Evolutionary conservation across 1,284 basidiomycete genomes (phyloP).

Genomic region (Cryptococcus sp.): DNA sequence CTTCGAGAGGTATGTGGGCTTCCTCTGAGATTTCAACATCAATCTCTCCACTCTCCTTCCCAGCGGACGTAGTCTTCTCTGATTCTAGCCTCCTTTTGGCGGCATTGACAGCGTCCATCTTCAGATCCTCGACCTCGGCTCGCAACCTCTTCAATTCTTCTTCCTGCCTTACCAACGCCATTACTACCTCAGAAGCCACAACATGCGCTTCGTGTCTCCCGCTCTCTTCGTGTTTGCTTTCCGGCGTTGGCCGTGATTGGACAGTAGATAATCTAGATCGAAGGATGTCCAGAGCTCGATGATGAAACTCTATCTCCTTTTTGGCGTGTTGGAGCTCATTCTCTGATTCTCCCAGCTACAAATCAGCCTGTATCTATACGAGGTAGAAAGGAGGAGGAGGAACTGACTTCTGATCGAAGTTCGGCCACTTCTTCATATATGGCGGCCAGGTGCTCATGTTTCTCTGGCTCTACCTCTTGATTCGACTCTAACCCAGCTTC

Average conservation of each 20-base stretch:
- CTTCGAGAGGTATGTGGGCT: conserved; percentile 12
- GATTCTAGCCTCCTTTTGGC: conserved; percentile 8
- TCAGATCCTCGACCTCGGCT: conserved; percentile 49
- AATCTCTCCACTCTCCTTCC: no score
- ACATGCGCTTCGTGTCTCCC: conserved; percentile 56
- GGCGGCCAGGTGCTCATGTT: not conserved
- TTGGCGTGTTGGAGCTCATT: conserved; percentile 49
- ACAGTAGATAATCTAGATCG: conserved; percentile 58
- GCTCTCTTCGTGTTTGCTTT: no score
- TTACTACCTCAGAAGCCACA: conserved; percentile 68
- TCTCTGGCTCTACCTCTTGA: no score
- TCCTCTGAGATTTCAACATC: no score
- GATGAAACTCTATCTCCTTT: conserved; percentile 70
- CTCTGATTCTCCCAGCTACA: conserved; percentile 1
- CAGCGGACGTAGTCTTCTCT: conserved; percentile 7
- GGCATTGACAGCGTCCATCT: conserved; percentile 15
- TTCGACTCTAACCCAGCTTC: not conserved
- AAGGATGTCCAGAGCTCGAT: conserved; percentile 77
- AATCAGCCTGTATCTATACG: not conserved
- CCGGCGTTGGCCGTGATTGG: not conserved
- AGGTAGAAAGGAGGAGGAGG: no score
- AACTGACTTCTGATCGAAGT: conserved; percentile 61
- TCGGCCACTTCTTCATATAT: conserved; percentile 63
- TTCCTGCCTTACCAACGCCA: conserved; percentile 66
- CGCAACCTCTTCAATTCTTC: conserved; percentile 58